Percentiles rank a stretch among this genome's conserved stretches.
Conservation (phyloP, 2,329 filamentous ascomycete species). For the Trichophyton benhamiae region DNA sequence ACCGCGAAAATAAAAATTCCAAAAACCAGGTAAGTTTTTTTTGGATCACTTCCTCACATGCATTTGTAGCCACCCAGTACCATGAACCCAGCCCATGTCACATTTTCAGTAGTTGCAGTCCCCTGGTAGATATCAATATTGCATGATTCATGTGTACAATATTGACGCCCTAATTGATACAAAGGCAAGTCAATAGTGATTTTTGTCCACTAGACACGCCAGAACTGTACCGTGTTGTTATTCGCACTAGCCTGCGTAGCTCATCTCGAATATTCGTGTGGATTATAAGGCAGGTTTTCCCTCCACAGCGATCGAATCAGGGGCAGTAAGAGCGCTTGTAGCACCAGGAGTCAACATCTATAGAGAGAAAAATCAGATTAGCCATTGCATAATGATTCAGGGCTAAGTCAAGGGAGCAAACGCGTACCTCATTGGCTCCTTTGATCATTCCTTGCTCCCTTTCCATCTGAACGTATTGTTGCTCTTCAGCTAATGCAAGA, state of each 20-base stretch:
- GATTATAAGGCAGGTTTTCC: constrained; percentile 25
- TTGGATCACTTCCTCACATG: background rate
- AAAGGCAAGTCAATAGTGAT: background rate
- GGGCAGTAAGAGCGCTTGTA: constrained; percentile 13
- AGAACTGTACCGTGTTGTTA: background rate
- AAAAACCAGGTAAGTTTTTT: background rate
- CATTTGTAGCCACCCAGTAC: background rate
- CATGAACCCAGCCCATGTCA: background rate
- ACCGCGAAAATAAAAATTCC: background rate
- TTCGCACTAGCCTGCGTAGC: background rate
- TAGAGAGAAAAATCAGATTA: background rate
- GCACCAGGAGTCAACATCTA: constrained; percentile 34
- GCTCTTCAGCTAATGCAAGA: constrained; percentile 85
- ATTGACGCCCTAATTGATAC: background rate
- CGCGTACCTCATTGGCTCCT: constrained; percentile 63
- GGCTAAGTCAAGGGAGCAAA: background rate
- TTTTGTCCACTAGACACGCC: background rate
- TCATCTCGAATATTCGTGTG: background rate
- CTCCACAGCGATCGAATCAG: constrained; percentile 8
- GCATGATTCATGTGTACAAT: background rate
- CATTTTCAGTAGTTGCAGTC: background rate
- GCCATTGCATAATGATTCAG: background rate
- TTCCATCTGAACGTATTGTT: constrained; percentile 96
- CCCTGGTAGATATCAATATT: background rate
- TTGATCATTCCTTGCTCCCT: constrained; percentile 93